These are phyloP conservation scores for Mycena rebaudengoi DNA, from an alignment of 768 basidiomycete genomes.

Conservation along the genomic window DNA sequence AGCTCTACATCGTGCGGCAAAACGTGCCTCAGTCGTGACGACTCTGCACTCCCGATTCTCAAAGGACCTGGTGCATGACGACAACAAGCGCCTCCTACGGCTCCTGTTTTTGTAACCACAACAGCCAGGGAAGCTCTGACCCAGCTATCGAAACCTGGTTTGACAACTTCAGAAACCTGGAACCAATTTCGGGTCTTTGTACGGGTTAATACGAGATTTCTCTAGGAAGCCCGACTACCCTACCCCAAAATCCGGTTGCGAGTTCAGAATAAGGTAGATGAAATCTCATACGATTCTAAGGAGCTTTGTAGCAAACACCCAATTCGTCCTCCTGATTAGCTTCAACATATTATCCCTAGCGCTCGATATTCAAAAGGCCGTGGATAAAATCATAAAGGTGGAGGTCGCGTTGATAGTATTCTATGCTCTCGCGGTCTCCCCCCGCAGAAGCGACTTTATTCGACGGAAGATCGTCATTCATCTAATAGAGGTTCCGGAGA, in stretches of 20 bases:
- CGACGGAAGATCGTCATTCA: neutral
- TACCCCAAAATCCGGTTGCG: neutral
- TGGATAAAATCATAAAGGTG: neutral
- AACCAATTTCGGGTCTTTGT: neutral
- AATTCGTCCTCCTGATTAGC: conserved; percentile 3
- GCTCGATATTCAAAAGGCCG: neutral
- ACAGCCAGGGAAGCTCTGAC: neutral
- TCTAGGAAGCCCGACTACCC: neutral
- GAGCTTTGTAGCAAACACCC: neutral
- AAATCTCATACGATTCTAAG: neutral
- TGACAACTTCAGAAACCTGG: neutral
- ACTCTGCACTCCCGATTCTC: neutral
- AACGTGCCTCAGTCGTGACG: neutral
- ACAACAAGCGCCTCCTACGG: neutral
- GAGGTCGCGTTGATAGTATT: neutral
- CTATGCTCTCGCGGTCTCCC: neutral
- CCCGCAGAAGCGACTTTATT: neutral
- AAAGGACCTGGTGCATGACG: no score
- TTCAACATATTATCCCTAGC: conserved; percentile 2
- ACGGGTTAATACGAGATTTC: neutral
- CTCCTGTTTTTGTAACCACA: neutral
- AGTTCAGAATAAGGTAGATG: neutral
- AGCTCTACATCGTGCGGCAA: neutral
- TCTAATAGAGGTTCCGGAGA: neutral
- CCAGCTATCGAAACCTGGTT: neutral